Evolutionary conservation across 2,329 filamentous ascomycete species (phyloP).

Genomic region (Aspergillus ochraceoroseus): DNA sequence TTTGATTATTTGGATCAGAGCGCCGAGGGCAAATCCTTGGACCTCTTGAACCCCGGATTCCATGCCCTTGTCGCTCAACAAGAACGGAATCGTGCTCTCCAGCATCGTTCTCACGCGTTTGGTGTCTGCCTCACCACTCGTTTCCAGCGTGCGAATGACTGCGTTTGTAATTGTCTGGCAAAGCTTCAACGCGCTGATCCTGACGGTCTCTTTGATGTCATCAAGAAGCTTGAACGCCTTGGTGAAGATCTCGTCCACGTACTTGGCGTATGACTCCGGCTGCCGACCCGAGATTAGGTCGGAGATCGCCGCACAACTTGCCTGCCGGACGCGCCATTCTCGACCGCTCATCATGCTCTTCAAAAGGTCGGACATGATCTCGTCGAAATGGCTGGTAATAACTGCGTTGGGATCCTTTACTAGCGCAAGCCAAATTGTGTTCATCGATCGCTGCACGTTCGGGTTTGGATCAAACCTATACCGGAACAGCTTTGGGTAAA

Average conservation of each 20-base stretch:
- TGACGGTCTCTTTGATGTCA: slow-evolving; percentile 89
- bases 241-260: slow-evolving; percentile 79
- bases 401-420: slow-evolving; percentile 78
- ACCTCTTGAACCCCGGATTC: slow-evolving; percentile 87
- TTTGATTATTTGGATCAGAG: slow-evolving; percentile 83
- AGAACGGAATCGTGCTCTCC: slow-evolving; percentile 79
- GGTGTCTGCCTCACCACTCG: slow-evolving; percentile 58
- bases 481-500: slow-evolving; percentile 90
- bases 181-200: slow-evolving; percentile 71
- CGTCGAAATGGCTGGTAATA: slow-evolving; percentile 76
- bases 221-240: slow-evolving; percentile 86
- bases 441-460: slow-evolving; percentile 92
- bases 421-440: slow-evolving; percentile 94
- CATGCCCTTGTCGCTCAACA: slow-evolving; percentile 81
- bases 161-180: slow-evolving; percentile 81
- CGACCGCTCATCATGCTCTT: slow-evolving; percentile 73
- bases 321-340: slow-evolving; percentile 90
- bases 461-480: slow-evolving; percentile 94
- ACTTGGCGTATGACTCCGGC: slow-evolving; percentile 71
- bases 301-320: slow-evolving; percentile 82
- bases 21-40: slow-evolving; percentile 73
- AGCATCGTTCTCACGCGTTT: slow-evolving; percentile 74
- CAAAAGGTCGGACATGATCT: slow-evolving; percentile 81
- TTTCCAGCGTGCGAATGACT: slow-evolving; percentile 78
- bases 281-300: slow-evolving; percentile 80